These are phyloP conservation scores for Aspergillus amoenus DNA, from an alignment of 2,329 filamentous ascomycete genomes.

Conservation along the genomic window DNA sequence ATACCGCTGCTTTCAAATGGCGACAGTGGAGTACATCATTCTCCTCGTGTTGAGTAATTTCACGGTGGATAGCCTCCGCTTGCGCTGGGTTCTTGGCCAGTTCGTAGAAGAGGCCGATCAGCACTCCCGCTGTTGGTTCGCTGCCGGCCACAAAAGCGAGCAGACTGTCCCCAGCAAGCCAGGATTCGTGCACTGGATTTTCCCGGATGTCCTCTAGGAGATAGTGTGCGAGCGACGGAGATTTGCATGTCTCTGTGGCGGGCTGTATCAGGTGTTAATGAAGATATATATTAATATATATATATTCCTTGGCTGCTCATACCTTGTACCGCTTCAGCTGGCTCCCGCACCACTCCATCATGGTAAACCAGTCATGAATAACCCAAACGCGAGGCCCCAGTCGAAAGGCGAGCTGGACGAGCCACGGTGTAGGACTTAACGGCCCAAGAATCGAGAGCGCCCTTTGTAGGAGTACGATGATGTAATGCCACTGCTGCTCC, in stretches of 20 bases:
- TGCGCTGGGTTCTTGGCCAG: background rate
- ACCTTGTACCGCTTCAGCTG: background rate
- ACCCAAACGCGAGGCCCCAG: conserved; percentile 12
- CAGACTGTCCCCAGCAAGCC: background rate
- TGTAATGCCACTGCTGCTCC: conserved; percentile 26
- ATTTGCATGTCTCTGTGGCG: background rate
- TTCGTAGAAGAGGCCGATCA: conserved; percentile 1
- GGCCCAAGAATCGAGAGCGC: conserved; percentile 30
- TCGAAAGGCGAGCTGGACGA: conserved; percentile 15
- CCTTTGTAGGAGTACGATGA: conserved; percentile 25
- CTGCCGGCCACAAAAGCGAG: conserved; percentile 6
- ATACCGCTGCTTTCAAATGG: conserved; percentile 15
- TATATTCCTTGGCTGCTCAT: background rate
- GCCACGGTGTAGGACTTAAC: conserved; percentile 26
- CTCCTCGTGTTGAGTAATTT: conserved; percentile 6
- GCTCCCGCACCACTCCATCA: conserved; percentile 7
- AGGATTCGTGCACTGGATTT: background rate
- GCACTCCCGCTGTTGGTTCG: background rate
- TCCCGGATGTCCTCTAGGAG: background rate
- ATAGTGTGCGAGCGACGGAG: background rate
- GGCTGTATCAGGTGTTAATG: background rate
- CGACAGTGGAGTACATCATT: background rate
- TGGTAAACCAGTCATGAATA: conserved; percentile 15
- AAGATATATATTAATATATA: no score
- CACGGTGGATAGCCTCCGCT: background rate